Conservation (phyloP, 176 grass and related monocot genomes). For the Urochloa ruziziensis region DNA sequence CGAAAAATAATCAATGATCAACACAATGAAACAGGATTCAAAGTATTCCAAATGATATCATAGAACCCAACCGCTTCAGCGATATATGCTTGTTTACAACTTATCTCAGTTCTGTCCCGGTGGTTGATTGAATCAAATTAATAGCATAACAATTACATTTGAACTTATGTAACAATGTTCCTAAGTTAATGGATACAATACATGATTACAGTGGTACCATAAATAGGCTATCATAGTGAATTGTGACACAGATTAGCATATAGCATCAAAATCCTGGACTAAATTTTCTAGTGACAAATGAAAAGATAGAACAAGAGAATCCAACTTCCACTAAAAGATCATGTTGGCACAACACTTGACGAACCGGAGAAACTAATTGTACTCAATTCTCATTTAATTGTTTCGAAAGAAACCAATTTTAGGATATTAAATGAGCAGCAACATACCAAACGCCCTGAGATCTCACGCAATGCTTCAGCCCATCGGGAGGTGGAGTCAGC, state of each 20-base stretch:
- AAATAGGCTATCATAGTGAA: not conserved
- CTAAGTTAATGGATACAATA: not conserved
- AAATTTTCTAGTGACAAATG: not conserved
- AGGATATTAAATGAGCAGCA: constrained; percentile 1
- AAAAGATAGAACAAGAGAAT: constrained; percentile 9
- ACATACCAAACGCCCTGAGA: constrained; percentile 62
- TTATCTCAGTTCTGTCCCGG: not conserved
- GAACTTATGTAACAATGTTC: not conserved
- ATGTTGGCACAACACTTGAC: not conserved
- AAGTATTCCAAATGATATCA: not conserved
- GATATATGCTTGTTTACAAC: not conserved
- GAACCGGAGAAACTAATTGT: not conserved
- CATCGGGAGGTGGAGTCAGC: constrained; percentile 93
- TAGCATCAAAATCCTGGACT: not conserved
- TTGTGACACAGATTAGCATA: not conserved
- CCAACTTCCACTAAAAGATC: not conserved
- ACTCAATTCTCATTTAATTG: not conserved
- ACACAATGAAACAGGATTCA: not conserved
- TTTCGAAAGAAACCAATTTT: not conserved
- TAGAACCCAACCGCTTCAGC: not conserved
- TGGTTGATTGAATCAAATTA: not conserved
- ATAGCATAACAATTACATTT: not conserved
- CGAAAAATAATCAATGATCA: not conserved
- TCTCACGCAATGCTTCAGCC: constrained; percentile 82
- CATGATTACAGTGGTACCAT: not conserved